A percentile compares a stretch with the other conserved stretches of the same genome.
Evolutionary conservation across 139 green algal species (phyloP).

Genomic region (Pleodorina starrii): DNA sequence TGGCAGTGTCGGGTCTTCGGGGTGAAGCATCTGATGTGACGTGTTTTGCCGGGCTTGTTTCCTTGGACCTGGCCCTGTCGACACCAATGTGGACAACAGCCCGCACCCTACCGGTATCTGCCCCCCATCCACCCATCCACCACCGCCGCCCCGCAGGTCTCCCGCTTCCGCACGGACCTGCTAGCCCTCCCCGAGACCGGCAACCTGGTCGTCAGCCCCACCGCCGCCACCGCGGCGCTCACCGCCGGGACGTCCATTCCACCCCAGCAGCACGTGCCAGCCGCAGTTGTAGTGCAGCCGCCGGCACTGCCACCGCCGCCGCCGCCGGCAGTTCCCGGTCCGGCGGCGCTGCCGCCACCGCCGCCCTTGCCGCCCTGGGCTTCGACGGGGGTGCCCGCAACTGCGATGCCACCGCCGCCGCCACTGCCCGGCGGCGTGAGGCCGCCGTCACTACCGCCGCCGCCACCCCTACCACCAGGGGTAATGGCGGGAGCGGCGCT

Average conservation of each 20-base stretch:
- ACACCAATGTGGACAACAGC: too few relatives aligned
- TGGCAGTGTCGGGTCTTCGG: too few relatives aligned
- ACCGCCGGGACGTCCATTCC: too few relatives aligned
- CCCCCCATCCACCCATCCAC: too few relatives aligned
- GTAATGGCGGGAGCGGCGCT: neutral
- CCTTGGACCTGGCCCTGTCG: too few relatives aligned
- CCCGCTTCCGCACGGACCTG: conserved; percentile 77
- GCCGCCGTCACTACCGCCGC: neutral
- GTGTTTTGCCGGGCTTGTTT: too few relatives aligned
- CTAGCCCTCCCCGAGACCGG: conserved; percentile 76
- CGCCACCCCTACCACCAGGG: neutral
- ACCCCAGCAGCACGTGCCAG: conserved; percentile 17
- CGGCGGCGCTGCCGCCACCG: conserved; percentile 43
- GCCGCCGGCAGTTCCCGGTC: neutral
- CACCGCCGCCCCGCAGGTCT: conserved; percentile 48
- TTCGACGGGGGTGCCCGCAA: neutral
- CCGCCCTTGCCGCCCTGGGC: neutral
- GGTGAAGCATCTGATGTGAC: too few relatives aligned
- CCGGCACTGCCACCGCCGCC: neutral
- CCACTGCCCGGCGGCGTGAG: neutral
- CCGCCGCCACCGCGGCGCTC: conserved; percentile 25
- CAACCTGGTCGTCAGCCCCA: conserved; percentile 4
- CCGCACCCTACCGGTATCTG: too few relatives aligned
- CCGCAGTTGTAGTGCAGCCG: too few relatives aligned
- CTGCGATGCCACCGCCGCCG: neutral